Base-by-base conservation (phyloP, 2,329 filamentous ascomycete genomes). In the Trichoderma koningii region DNA sequence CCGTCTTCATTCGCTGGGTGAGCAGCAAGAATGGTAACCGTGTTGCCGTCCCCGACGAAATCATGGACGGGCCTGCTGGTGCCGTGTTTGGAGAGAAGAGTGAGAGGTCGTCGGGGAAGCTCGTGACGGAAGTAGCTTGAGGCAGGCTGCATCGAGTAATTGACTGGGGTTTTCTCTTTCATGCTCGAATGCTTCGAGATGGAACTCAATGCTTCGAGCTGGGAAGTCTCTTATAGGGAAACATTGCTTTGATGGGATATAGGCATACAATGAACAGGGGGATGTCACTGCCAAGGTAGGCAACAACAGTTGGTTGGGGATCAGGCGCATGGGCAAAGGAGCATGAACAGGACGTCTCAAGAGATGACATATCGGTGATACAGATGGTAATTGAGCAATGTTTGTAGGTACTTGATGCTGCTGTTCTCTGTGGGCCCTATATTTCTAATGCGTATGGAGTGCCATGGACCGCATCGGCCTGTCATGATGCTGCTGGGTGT, bases 1-100 rank as follows among this genome's bases (percentile, higher is more conserved):
- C 88, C 1, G 78, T 87, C 7, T 89, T 89, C 68, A 81, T 91
- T 23, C 84, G 91, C 65, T 93, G 90, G 85, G 80, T 90, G 60
- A 91, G 86, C 76, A 90, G 79, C 71, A 86, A 85, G 71, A 80
- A 84, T 21, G 89, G 90, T 10, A 86, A 81, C 67, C 77, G 80
- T 3, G 77, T 93, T 7, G 86, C 82, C 26, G 85, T 93, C 12
- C 88, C 90, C 0, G 82, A 84, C 5, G 89, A 91, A 71, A 88
- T 92, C 80, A 73, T 93, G 30, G 81, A 82, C 10, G 83, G 83
- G 0, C 89, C 89, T 0, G 79, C 81, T 0, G 90, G 90, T 4
- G 78, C 75, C 41, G 74, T 89, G 5, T 90, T 92, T 71, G 74
- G 73, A 19, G 30, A 44, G 42, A 56, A 55, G 26, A 44, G 26